Conservation (phyloP, 176 grass and related monocot species). For the Metroxylon sagu region DNA sequence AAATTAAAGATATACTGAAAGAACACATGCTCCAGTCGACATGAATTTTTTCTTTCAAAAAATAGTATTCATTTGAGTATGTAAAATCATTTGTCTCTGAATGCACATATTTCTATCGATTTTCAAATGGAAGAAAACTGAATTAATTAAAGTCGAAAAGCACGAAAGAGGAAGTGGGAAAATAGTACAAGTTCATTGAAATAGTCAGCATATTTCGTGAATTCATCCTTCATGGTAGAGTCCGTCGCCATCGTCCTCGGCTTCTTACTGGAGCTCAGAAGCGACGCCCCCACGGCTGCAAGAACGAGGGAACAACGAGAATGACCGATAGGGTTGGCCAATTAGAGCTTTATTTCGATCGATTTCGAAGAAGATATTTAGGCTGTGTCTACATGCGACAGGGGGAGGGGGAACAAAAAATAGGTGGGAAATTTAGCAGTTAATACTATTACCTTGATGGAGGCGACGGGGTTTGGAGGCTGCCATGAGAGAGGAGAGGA, state of each 20-base stretch:
- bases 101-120: too few relatives aligned
- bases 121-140: too few relatives aligned
- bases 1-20: too few relatives aligned
- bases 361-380: too few relatives aligned
- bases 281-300: constrained; percentile 12
- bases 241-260: constrained; percentile 14
- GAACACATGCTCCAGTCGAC: too few relatives aligned
- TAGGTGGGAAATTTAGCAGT: background rate
- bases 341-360: too few relatives aligned
- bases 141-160: too few relatives aligned
- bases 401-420: background rate
- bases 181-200: constrained; percentile 32
- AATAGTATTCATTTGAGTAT: too few relatives aligned
- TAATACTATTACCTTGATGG: constrained; percentile 8
- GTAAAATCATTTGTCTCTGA: too few relatives aligned
- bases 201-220: constrained; percentile 31
- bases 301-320: background rate
- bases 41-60: too few relatives aligned
- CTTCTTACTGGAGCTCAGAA: constrained; percentile 21
- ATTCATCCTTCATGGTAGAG: constrained; percentile 30
- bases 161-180: background rate
- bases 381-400: background rate
- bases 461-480: constrained; percentile 20
- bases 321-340: background rate
- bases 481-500: constrained; percentile 20